Conservation (phyloP, 1,284 basidiomycete species). For the Ceratobasidium sp. region DNA sequence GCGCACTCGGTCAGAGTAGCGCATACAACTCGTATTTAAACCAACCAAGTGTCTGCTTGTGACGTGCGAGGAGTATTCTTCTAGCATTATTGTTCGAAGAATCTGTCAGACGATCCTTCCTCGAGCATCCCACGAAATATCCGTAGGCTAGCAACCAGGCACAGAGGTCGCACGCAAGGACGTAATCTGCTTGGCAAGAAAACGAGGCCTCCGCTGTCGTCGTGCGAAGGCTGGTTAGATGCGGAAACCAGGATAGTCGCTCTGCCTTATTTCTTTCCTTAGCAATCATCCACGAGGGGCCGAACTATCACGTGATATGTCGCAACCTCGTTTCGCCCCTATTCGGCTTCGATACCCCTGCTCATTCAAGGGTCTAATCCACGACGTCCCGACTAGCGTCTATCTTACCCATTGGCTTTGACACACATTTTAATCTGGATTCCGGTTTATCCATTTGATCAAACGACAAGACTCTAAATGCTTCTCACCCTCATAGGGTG, state of each 20-base stretch:
- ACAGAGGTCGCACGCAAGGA: not conserved
- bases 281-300: not conserved
- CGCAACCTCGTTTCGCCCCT: not conserved
- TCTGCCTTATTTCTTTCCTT: not conserved
- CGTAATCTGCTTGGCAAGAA: too few species aligned
- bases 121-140: not conserved
- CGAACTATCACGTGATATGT: not conserved
- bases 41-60: too few species aligned
- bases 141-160: not conserved
- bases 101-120: not conserved
- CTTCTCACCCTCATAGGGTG: not conserved
- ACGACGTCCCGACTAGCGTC: too few species aligned
- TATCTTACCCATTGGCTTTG: too few species aligned
- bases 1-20: too few species aligned
- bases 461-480: not conserved
- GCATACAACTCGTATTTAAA: too few species aligned
- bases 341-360: not conserved
- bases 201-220: too few species aligned
- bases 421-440: too few species aligned
- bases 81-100: not conserved
- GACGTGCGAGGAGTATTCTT: not conserved
- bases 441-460: not conserved
- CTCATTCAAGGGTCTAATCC: not conserved
- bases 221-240: too few species aligned
- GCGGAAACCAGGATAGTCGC: too few species aligned